Percentiles rank a stretch among this genome's conserved stretches.
Conservation (phyloP, 2,329 filamentous ascomycete species). For the Pseudocercospora fijiensis region DNA sequence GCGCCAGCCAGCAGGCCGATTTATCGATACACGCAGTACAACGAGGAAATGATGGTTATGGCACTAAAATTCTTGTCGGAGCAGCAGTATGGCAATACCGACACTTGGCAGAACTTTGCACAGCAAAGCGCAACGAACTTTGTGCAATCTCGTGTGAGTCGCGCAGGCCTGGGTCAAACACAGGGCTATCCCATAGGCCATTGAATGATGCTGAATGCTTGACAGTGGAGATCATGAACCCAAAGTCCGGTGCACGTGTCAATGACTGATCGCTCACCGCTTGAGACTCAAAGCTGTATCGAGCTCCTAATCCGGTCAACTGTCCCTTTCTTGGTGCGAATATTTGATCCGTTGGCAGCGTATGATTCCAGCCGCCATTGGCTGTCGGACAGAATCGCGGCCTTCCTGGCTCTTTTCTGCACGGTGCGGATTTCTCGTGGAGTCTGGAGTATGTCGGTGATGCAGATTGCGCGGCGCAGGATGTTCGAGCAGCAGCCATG, state of each 20-base stretch:
- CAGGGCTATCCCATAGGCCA: conserved; percentile 18
- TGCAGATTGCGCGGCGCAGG: too few species aligned
- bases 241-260: conserved; percentile 54
- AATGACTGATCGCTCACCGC: not conserved
- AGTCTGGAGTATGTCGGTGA: not conserved
- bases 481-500: not conserved
- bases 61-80: conserved; percentile 47
- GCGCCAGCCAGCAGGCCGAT: conserved; percentile 35
- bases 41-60: conserved; percentile 59
- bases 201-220: conserved; percentile 16
- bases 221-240: conserved; percentile 20
- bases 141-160: conserved; percentile 26
- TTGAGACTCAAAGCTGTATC: not conserved
- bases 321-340: not conserved
- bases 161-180: conserved; percentile 17
- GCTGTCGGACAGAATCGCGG: not conserved
- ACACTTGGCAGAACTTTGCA: conserved; percentile 35
- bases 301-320: not conserved
- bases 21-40: conserved; percentile 46
- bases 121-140: conserved; percentile 32
- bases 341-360: not conserved
- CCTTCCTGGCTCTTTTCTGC: not conserved
- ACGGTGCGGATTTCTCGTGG: not conserved
- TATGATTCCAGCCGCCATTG: not conserved
- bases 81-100: conserved; percentile 36